Evolutionary conservation across 495 filamentous ascomycete species (phyloP).

Genomic region (Lentithecium fluviatile): DNA sequence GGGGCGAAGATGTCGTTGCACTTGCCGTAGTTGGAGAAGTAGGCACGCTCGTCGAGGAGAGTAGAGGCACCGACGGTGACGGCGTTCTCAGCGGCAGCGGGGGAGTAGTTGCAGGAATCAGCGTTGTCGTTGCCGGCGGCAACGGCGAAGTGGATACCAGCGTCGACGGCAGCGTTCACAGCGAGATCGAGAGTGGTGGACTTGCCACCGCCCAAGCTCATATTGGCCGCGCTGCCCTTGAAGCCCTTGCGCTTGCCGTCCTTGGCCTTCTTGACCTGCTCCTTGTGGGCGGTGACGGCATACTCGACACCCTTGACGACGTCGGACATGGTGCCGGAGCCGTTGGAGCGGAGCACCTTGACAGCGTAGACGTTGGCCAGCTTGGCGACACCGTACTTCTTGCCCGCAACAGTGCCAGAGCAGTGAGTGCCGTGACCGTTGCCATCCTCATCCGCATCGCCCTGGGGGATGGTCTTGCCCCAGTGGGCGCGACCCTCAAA

Average conservation of each 20-base stretch:
- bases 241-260: constrained; percentile 84
- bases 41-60: constrained; percentile 90
- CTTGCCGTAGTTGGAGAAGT: constrained; percentile 99
- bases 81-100: constrained; percentile 85
- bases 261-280: constrained; percentile 74
- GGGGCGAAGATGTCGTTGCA: constrained; percentile 99
- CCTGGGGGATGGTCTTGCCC: constrained; percentile 90
- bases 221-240: constrained; percentile 99
- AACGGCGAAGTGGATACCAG: constrained; percentile 94
- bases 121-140: constrained; percentile 98
- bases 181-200: constrained; percentile 83
- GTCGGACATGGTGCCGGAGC: constrained; percentile 97
- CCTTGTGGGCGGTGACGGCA: constrained; percentile 75
- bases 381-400: constrained; percentile 99
- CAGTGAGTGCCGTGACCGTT: constrained; percentile 99
- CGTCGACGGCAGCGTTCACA: constrained; percentile 88
- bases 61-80: constrained; percentile 96
- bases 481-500: constrained; percentile 93
- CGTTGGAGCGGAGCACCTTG: constrained; percentile 96
- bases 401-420: constrained; percentile 94
- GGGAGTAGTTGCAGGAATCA: constrained; percentile 99
- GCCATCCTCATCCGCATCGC: constrained; percentile 86
- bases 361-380: constrained; percentile 95
- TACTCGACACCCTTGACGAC: constrained; percentile 98
- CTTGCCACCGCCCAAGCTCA: constrained; percentile 97